phyloP scores from a whole-genome alignment of 768 basidiomycete genomes.

The Suillus hirtellus region DNA sequence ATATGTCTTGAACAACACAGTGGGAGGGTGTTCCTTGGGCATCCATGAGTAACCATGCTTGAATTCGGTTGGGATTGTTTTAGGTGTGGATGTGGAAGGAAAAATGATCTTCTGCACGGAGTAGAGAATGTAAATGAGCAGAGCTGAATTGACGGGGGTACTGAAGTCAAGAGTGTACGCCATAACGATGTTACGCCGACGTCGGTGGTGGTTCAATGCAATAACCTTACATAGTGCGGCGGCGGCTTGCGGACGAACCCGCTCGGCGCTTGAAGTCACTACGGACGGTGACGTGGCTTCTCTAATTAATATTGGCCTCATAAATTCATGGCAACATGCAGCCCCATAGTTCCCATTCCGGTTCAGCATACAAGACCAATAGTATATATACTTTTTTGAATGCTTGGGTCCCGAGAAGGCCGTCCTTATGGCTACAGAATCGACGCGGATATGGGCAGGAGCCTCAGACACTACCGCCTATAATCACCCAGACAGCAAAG shows the following conservation, averaged over 20 bases:
- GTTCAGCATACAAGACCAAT: too few species aligned
- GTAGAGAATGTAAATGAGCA: slow-evolving; percentile 78
- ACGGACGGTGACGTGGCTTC: too few species aligned
- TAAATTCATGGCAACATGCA: too few species aligned
- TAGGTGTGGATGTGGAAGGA: slow-evolving; percentile 56
- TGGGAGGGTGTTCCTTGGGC: slow-evolving; percentile 79
- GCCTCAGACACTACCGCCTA: too few species aligned
- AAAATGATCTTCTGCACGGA: slow-evolving; percentile 73
- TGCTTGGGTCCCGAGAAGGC: too few species aligned
- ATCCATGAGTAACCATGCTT: slow-evolving; percentile 90
- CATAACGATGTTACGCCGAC: slow-evolving; percentile 19
- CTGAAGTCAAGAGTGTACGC: slow-evolving; percentile 50
- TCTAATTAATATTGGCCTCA: too few species aligned
- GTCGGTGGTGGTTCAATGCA: neutral
- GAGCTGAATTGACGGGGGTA: slow-evolving; percentile 78
- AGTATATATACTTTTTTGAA: too few species aligned
- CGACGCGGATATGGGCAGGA: too few species aligned
- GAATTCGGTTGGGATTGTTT: slow-evolving; percentile 64
- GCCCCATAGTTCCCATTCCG: too few species aligned
- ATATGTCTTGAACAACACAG: slow-evolving; percentile 74
- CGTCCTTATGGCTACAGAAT: too few species aligned
- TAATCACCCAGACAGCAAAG: too few species aligned
- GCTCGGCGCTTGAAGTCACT: too few species aligned
- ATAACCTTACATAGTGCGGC: neutral
- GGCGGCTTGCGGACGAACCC: neutral